Base-by-base conservation (phyloP, 306 rosid species). In the Pyrus betulifolia region DNA sequence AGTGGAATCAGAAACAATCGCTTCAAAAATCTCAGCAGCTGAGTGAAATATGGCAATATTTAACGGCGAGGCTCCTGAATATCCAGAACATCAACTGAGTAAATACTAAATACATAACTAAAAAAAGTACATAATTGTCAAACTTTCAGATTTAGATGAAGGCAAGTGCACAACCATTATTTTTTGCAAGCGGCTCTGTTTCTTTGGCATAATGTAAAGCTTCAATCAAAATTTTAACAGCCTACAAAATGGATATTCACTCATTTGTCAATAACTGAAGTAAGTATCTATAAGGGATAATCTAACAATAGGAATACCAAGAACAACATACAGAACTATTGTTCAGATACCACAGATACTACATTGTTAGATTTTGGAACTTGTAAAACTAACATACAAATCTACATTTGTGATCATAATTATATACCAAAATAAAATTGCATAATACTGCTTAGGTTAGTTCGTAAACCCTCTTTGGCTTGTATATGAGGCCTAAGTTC, bases 11-110 rank as follows among this genome's bases (percentile, higher is more conserved):
- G 92, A 88, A 83, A 95, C 99, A 68, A 95, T 85, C 74, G 87
- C 97, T 95, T 95, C 97, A 90, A 95, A 89, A 60, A 95, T 92
- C 93, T 95, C 99, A 58, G 99, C 97, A 82, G 88, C 97, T 25
- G 99, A 88, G 83, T 95, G 97, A 82, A 91, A 90, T 80, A 95
- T 89, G 46, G 97, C 96, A 61, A 95, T 92, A 85, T 88, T 92
- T 77, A 88, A 82, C 4, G 97, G 89, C 76, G 89, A 85, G 67
- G 95, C 92, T 77, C 97, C 99, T 95, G 97, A 77, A 84, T 23
- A 74, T 74, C 46, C 67, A 73, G 42, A 69, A 74, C 12, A 38
- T 49, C 78, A 74, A 75, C 25, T 71, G 69, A 71, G 73, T 81
- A 49, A 77, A 79, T 67, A 76, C 58, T 81, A 60, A 77, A 79